Base-by-base conservation (phyloP, 345 rosid genomes). In the Linum tenue region DNA sequence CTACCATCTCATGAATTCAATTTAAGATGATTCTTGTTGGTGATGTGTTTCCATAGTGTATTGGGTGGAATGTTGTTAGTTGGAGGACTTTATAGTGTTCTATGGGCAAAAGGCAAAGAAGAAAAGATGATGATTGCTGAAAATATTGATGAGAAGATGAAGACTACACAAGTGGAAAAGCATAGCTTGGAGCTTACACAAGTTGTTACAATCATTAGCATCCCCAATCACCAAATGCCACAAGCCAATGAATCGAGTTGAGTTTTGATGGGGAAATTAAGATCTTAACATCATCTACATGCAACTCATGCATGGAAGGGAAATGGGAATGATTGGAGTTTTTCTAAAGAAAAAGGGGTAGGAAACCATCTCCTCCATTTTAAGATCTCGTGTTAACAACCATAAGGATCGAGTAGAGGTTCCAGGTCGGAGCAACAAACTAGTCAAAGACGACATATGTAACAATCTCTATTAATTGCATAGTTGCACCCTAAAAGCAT, bases 101-200 rank as follows among this genome's bases (percentile, higher is more conserved):
- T 90, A 50, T 92, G 96, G 97, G 97, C 90, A 1, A 92, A 92
- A 78, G 80, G 71, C 73, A 88, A 63, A 78, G 97, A 92, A 70
- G 69, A 73, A 65, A 73, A 38, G 37, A 56, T 62, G 63, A 61
- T 41, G 55, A 56, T 65, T n/a, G 67, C 61, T 22, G 64, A 64
- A 65, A 67, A 56, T 63, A 15, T 9, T 73, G 31, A 22, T 22
- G 31, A 22, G 31, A 22, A 22, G 31, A 22, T 22, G 31, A 22
- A 22, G 31, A 22, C 31, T 22, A 22, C 31, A 22, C 31, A 22
- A 22, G 31, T 22, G 31, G 31, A 22, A 22, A 22, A 22, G 31
- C 31, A 22, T 0, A 22, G 31, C 31, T 39, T 73, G 36, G 86
- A 86, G 64, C 59, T 79, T 59, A 80, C 65, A 69, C 70, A 82